Evolutionary conservation across 371 early-diverging fungal species (phyloP), one percentile per base, ranked within the genome.

Genomic region (Apophysomyces ossiformis): DNA sequence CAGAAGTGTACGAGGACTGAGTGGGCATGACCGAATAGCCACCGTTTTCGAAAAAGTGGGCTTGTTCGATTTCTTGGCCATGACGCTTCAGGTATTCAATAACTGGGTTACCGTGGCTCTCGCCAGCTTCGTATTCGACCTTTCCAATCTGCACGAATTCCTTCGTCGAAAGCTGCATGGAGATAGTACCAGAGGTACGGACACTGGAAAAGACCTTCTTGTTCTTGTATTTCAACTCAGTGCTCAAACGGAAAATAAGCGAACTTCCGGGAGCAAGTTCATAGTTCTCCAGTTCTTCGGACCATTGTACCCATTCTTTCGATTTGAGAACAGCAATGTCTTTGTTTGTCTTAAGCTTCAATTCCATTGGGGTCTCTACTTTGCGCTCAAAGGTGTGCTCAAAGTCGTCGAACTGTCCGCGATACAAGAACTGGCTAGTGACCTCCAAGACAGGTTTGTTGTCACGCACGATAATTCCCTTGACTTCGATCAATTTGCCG

Each of bases 21-120:
- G 88, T 87, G 46, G 96, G 94, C 87, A 95, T 90, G 66, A 96
- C 89, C 54, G 95, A 94, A 86, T 97, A 97, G 35, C 97, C 97
- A 64, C 95, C 96, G 54, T 92, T 89, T 69, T 90, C 86, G 69
- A 95, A 93, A 81, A 87, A 85, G 58, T 89, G 79, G 38, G 90
- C 92, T 79, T 92, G 91, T 74, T 95, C 95, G 61, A 93, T 92
- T 39, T 90, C 89, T 61, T 84, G 77, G 57, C 93, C 94, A 64
- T 87, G 72, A 59, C 95, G 89, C 80, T 90, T 89, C 69, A 95
- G 75, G 79, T 92, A 94, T 56, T 90, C 93, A 57, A 92, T 75
- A 16, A 94, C 93, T 37, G 93, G 89, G 75, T 94, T 93, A 63
- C 93, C 93, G 56, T 88, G 87, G 37, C 86, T 83, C 44, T 88